These are phyloP conservation scores for Kluyveromyces aestuarii DNA, from an alignment of 805 yeast species.

Conservation along the genomic window DNA sequence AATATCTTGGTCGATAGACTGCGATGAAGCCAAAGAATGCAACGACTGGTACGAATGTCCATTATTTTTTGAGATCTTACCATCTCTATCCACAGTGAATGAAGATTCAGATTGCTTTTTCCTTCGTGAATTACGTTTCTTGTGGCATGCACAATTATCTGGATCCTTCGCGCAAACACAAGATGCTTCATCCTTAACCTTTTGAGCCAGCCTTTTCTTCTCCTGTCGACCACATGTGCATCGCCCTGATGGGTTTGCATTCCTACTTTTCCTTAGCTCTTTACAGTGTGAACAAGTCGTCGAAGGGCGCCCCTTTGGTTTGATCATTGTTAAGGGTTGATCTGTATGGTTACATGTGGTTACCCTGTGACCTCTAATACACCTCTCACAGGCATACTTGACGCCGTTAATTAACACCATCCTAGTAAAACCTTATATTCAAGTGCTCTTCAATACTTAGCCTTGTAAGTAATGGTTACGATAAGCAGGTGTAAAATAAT, in stretches of 20 bases:
- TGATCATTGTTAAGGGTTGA: slow-evolving; percentile 83
- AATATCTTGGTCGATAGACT: slow-evolving; percentile 24
- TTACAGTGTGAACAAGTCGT: slow-evolving; percentile 86
- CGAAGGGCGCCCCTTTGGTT: slow-evolving; percentile 94
- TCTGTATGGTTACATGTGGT: slow-evolving; percentile 90
- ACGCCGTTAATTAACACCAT: slow-evolving; percentile 92
- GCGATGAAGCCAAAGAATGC: slow-evolving; percentile 26
- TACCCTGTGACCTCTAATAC: slow-evolving; percentile 94
- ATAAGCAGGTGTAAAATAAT: not conserved
- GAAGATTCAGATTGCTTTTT: slow-evolving; percentile 1
- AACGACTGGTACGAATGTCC: slow-evolving; percentile 24
- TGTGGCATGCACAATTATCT: slow-evolving; percentile 8
- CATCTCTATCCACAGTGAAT: slow-evolving; percentile 4
- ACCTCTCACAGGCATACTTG: slow-evolving; percentile 92
- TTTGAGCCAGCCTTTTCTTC: slow-evolving; percentile 30
- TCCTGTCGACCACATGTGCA: slow-evolving; percentile 63
- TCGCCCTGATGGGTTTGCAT: slow-evolving; percentile 46
- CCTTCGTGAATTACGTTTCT: slow-evolving; percentile 4
- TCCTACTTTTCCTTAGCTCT: slow-evolving; percentile 57
- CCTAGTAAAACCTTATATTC: not conserved
- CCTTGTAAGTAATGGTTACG: not conserved
- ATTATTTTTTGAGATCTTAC: slow-evolving; percentile 23
- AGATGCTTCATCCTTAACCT: slow-evolving; percentile 24
- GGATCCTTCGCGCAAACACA: slow-evolving; percentile 11
- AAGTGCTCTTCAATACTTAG: not conserved